These are phyloP conservation scores for Straminergon stramineum DNA, from an alignment of 225 moss, liverwort and hornwort species.

Conservation along the genomic window DNA sequence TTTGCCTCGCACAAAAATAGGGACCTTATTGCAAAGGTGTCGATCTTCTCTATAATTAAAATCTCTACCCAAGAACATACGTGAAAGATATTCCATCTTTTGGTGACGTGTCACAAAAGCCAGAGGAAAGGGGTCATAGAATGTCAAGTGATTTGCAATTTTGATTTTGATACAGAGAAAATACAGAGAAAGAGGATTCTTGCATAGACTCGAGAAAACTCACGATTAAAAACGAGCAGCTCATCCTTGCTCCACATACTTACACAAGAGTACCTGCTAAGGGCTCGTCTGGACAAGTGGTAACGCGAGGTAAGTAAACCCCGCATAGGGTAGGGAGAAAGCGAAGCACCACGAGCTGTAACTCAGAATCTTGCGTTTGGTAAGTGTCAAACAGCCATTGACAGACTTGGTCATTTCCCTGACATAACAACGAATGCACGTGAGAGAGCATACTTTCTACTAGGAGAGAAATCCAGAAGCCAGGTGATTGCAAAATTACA, in stretches of 20 bases:
- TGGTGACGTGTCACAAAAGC: neutral
- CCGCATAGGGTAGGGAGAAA: constrained; percentile 76
- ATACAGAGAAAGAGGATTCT: neutral
- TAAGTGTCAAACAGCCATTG: constrained; percentile 94
- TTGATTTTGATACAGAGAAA: neutral
- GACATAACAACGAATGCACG: neutral
- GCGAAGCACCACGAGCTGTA: constrained; percentile 78
- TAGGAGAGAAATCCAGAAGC: neutral
- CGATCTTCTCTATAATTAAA: neutral
- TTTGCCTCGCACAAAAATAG: neutral
- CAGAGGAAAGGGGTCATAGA: neutral
- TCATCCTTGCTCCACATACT: constrained; percentile 5
- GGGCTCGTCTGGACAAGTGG: constrained; percentile 59
- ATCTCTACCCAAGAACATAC: neutral
- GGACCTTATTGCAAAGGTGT: neutral
- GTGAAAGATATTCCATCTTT: neutral
- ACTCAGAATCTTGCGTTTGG: constrained; percentile 60
- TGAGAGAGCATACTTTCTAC: neutral
- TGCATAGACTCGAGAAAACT: neutral
- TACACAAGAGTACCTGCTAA: constrained; percentile 63
- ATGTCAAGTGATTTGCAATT: neutral
- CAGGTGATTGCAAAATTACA: neutral
- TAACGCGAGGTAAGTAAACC: constrained; percentile 58
- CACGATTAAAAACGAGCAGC: neutral
- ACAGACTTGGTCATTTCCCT: constrained; percentile 85